phyloP scores from a whole-genome alignment of 371 early-diverging fungal genomes.

The Basidiobolus heterosporus region DNA sequence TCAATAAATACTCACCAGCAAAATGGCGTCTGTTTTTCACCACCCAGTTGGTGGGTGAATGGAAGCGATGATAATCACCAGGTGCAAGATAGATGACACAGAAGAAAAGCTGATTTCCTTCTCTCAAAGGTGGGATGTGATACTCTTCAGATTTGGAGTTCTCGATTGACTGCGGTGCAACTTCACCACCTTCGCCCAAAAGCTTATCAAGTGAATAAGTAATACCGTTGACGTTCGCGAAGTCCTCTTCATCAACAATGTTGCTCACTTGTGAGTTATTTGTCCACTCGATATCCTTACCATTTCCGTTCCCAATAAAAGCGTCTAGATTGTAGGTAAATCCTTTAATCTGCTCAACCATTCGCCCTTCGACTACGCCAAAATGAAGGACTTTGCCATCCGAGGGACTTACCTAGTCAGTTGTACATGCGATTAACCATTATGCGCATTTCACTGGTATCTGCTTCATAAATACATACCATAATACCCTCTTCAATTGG shows the following conservation, averaged over 20 bases:
- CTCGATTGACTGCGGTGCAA: conserved; percentile 6
- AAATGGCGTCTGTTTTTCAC: conserved; percentile 76
- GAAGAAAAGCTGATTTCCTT: conserved; percentile 62
- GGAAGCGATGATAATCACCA: conserved; percentile 96
- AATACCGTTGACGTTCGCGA: conserved; percentile 81
- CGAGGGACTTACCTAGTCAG: conserved; percentile 53
- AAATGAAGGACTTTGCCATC: conserved; percentile 82
- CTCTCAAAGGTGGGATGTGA: conserved; percentile 16
- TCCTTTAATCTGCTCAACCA: conserved; percentile 89
- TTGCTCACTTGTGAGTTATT: conserved; percentile 20
- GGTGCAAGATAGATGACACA: conserved; percentile 90
- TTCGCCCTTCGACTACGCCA: conserved; percentile 56
- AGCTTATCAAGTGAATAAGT: conserved; percentile 73
- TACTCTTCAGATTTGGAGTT: conserved; percentile 5
- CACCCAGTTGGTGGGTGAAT: conserved; percentile 89
- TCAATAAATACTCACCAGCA: conserved; percentile 26
- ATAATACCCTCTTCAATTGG: conserved; percentile 49
- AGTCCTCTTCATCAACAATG: conserved; percentile 48
- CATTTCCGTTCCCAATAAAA: conserved; percentile 45
- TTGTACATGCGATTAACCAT: background rate
- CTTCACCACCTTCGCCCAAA: conserved; percentile 33
- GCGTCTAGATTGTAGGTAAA: conserved; percentile 74
- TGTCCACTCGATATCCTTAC: conserved; percentile 4
- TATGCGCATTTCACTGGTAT: background rate
- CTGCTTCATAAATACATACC: conserved; percentile 18